Base-by-base conservation (phyloP, 805 yeast species). In the Kregervanrija fluxuum region DNA sequence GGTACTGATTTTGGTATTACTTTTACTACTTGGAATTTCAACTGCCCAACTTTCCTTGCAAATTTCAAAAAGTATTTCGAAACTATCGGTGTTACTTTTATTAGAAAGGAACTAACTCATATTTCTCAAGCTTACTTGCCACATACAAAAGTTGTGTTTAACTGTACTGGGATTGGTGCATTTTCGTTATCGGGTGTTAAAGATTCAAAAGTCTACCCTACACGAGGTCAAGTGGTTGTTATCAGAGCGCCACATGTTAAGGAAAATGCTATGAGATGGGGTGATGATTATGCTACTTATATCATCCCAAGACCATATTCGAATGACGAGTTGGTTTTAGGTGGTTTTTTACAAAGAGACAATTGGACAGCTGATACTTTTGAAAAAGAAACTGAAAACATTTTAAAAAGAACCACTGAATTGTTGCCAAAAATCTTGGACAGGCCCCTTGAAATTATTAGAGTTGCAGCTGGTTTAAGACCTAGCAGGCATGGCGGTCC, bases 161-260 rank as follows among this genome's bases (percentile, higher is more conserved):
- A 86, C 54, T 85, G 95, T 60, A 71, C 89, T 0, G 95, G 95
- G 8, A 66, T 82, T 15, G 85, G 89, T 10, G 85, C 93, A 2
- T 68, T 67, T 39, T 57, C 61, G 2, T 64, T 86, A 5, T 79
- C 79, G 8, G 93, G 90, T 11, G 86, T 82, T 13, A 64, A 67
- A 15, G 95, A 86, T 55, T 48, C 65, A 8, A 63, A 66, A 1
- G 74, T 82, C 14, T 82, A 79, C 52, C 91, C 95, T 8, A 77
- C 85, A 1, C 68, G 95, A 47, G 95, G 95, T 5, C 95, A 85
- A 56, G 88, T 85, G 22, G 82, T 84, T 14, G 80, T 84, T 9
- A 70, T 85, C 16, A 73, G 70, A 48, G 87, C 88, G 0, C 88
- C 89, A 3, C 84, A 82, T 53, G 68, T 84, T 48, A 66, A 65